These are phyloP conservation scores for Parathielavia appendiculata DNA, from an alignment of 495 filamentous ascomycete species.

Conservation along the genomic window DNA sequence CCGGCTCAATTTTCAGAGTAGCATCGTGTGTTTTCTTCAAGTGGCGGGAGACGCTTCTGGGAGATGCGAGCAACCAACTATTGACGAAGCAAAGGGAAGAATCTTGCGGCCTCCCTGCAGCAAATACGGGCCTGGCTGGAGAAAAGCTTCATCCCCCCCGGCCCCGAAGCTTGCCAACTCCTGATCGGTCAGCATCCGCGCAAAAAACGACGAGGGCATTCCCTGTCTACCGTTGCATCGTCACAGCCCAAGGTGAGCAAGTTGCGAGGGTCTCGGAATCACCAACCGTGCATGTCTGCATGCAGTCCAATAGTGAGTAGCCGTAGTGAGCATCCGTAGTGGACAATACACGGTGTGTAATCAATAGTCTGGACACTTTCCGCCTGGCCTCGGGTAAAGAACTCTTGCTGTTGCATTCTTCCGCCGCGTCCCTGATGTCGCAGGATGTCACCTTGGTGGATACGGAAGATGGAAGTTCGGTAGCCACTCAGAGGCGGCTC, in stretches of 20 bases:
- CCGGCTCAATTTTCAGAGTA: not conserved
- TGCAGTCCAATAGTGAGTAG: not conserved
- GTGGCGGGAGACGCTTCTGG: not conserved
- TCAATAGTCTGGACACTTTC: not conserved
- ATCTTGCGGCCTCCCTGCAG: not conserved
- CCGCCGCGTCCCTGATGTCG: not conserved
- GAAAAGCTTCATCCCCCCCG: not conserved
- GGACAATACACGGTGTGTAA: not conserved
- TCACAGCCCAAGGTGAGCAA: not conserved
- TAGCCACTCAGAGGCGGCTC: conserved; percentile 1
- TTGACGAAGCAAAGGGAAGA: not conserved
- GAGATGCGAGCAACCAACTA: not conserved
- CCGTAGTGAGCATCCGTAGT: no score
- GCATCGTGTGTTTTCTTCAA: not conserved
- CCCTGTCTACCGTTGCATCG: not conserved
- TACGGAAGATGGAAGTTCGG: not conserved
- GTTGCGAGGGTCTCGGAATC: conserved; percentile 2
- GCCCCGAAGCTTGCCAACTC: not conserved
- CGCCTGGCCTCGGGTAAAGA: not conserved
- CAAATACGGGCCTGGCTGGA: not conserved
- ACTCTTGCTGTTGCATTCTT: not conserved
- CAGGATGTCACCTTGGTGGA: not conserved
- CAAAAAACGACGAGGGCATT: not conserved
- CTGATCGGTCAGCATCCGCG: not conserved
- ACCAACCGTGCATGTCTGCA: not conserved